Percentiles rank a stretch among this genome's conserved stretches.
Conservation (phyloP, 768 basidiomycete species). For the Naganishia randhawae region DNA sequence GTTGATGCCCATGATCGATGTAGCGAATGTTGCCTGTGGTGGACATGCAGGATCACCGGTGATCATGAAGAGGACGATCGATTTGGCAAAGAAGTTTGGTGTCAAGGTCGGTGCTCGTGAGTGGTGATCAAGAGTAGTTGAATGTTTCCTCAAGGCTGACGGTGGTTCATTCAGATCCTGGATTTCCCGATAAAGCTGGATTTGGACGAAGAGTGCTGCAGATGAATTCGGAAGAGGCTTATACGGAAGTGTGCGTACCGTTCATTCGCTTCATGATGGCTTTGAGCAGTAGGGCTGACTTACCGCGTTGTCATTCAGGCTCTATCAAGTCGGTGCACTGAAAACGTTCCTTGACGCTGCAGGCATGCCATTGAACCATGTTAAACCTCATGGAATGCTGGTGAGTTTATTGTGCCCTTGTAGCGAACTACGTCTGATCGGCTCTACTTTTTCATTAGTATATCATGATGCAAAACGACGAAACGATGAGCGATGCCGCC, state of each 20-base stretch:
- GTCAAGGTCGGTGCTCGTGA: conserved; percentile 62
- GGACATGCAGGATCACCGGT: conserved; percentile 66
- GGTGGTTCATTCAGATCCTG: conserved; percentile 53
- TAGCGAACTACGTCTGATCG: background rate
- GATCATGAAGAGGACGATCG: conserved; percentile 64
- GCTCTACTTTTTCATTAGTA: conserved; percentile 53
- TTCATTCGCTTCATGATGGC: background rate
- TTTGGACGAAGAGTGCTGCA: conserved; percentile 67
- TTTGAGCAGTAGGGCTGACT: background rate
- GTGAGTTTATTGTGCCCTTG: conserved; percentile 24
- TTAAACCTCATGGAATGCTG: conserved; percentile 52
- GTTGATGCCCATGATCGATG: conserved; percentile 53
- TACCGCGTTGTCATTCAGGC: conserved; percentile 46
- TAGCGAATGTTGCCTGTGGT: conserved; percentile 66
- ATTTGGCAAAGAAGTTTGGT: conserved; percentile 58
- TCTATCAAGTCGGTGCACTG: conserved; percentile 68
- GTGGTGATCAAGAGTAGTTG: conserved; percentile 11
- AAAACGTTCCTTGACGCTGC: conserved; percentile 60
- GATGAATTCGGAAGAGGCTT: conserved; percentile 54
- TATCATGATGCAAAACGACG: conserved; percentile 59
- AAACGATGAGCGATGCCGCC: conserved; percentile 59
- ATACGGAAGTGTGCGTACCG: conserved; percentile 51
- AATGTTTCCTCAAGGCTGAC: background rate
- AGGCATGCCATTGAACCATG: conserved; percentile 58
- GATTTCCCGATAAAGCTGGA: conserved; percentile 62